phyloP scores from a whole-genome alignment of 768 basidiomycete species.

The Hericium rajendrae region DNA sequence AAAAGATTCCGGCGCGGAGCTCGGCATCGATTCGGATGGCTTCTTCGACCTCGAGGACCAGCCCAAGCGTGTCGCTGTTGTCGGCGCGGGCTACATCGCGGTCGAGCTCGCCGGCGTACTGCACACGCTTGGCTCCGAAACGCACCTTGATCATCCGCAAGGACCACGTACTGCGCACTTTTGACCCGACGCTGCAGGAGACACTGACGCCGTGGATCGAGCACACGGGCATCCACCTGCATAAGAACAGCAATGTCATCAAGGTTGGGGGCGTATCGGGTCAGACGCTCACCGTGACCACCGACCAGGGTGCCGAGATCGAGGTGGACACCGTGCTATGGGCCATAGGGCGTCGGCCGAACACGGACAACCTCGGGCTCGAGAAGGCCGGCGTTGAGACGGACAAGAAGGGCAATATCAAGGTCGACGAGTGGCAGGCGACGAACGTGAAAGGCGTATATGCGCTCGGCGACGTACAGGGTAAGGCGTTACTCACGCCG shows the following conservation, averaged over 20 bases:
- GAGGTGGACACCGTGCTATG: slow-evolving; percentile 86
- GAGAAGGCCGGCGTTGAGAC: slow-evolving; percentile 69
- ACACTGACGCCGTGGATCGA: slow-evolving; percentile 86
- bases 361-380: slow-evolving; percentile 70
- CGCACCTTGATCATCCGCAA: slow-evolving; percentile 89
- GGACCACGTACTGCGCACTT: slow-evolving; percentile 85
- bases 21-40: slow-evolving; percentile 90
- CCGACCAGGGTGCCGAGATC: slow-evolving; percentile 63
- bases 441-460: slow-evolving; percentile 60
- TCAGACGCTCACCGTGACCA: slow-evolving; percentile 63
- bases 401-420: slow-evolving; percentile 71
- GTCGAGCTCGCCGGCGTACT: slow-evolving; percentile 95
- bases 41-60: slow-evolving; percentile 90
- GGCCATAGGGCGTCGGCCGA: slow-evolving; percentile 87
- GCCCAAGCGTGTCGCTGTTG: slow-evolving; percentile 87
- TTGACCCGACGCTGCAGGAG: slow-evolving; percentile 83
- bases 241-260: slow-evolving; percentile 65
- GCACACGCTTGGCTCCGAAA: slow-evolving; percentile 83
- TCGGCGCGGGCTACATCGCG: slow-evolving; percentile 97
- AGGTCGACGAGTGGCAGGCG: slow-evolving; percentile 90
- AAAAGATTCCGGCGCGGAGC: slow-evolving; percentile 75
- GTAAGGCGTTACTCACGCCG: slow-evolving; percentile 88
- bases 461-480: slow-evolving; percentile 87
- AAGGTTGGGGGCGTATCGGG: slow-evolving; percentile 72
- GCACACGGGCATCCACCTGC: slow-evolving; percentile 85